Percentiles rank a stretch among this genome's conserved stretches.
phyloP scores from a whole-genome alignment of 2,329 filamentous ascomycete species.

The Metarhizium humberi region DNA sequence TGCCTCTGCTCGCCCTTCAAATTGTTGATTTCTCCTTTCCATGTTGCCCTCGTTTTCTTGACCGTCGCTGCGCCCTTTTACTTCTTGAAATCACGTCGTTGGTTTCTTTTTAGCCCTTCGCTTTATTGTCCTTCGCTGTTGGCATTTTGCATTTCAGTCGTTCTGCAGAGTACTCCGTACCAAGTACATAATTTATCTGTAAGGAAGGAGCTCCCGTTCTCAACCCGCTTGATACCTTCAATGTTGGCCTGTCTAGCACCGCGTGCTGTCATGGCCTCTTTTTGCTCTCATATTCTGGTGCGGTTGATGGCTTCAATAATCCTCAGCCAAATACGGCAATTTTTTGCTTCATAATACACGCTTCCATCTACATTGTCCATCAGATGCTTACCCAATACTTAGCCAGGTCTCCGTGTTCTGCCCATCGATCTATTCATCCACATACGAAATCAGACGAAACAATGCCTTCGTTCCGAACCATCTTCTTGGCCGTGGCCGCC shows the following conservation, averaged over 20 bases:
- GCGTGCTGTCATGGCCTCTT: too few species aligned
- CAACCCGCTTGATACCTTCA: too few species aligned
- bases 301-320: too few species aligned
- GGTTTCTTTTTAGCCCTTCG: neutral
- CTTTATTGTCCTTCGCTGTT: neutral
- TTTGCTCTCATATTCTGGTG: too few species aligned
- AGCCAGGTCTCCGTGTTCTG: neutral
- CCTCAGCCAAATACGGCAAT: too few species aligned
- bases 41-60: neutral
- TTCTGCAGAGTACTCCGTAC: neutral
- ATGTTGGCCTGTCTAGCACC: too few species aligned
- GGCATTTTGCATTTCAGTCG: neutral
- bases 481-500: slow-evolving; percentile 44
- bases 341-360: neutral
- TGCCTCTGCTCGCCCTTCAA: neutral
- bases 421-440: neutral
- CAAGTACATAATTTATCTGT: too few species aligned
- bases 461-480: slow-evolving; percentile 48
- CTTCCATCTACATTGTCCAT: neutral
- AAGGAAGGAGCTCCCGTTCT: too few species aligned
- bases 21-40: neutral
- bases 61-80: neutral
- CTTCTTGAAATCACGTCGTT: neutral
- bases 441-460: slow-evolving; percentile 8
- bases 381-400: neutral